These are phyloP conservation scores for Zasmidium angulare DNA, from an alignment of 2,329 filamentous ascomycete species.

Conservation along the genomic window DNA sequence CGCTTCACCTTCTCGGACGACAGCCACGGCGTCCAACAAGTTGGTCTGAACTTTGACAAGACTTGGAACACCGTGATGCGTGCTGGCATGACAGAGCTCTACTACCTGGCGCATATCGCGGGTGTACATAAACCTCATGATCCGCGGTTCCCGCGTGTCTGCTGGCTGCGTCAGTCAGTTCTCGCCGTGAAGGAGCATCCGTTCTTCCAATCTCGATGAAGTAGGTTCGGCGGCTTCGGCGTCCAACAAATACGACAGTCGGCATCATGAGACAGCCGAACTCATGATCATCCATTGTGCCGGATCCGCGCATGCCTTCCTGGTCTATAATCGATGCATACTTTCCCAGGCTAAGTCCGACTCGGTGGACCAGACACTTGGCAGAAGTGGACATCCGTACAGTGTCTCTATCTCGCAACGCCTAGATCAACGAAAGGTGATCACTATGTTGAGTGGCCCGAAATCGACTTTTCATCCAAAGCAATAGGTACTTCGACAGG, in stretches of 20 bases:
- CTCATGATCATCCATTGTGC: background rate
- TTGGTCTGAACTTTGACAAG: slow-evolving; percentile 75
- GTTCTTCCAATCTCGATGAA: slow-evolving; percentile 20
- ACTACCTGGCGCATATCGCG: slow-evolving; percentile 37
- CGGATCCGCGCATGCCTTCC: background rate
- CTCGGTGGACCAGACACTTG: background rate
- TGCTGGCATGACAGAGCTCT: slow-evolving; percentile 63
- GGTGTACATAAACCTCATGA: slow-evolving; percentile 28
- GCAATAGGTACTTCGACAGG: no score
- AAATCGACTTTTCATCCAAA: no score
- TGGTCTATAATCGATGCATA: background rate
- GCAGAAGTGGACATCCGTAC: no score
- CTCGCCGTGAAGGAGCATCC: slow-evolving; percentile 22
- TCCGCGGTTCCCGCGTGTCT: slow-evolving; percentile 34
- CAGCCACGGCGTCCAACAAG: slow-evolving; percentile 83
- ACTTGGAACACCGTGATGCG: slow-evolving; percentile 52
- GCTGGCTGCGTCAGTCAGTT: slow-evolving; percentile 23
- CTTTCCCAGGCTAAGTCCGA: background rate
- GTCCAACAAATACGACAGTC: background rate
- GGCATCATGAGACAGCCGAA: slow-evolving; percentile 1
- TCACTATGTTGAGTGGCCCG: no score
- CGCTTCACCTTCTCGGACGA: slow-evolving; percentile 92
- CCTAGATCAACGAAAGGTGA: no score
- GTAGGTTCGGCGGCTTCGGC: background rate
- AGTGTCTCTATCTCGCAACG: no score